phyloP scores from a whole-genome alignment of 177 flowering plant genomes.

The Vitis hybrid region DNA sequence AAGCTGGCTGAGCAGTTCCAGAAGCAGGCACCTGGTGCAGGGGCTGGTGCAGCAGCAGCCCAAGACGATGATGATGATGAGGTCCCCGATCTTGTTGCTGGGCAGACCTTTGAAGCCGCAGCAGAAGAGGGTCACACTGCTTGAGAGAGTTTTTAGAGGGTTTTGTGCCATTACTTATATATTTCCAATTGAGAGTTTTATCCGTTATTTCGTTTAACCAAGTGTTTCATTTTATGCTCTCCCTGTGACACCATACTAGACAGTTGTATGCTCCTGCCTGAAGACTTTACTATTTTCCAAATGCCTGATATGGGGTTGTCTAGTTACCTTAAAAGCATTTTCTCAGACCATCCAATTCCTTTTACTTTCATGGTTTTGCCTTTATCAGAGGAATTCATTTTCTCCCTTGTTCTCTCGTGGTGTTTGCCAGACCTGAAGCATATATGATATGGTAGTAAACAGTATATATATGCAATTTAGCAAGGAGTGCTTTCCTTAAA shows the following conservation, averaged over 20 bases:
- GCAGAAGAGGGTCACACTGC: conserved; percentile 47
- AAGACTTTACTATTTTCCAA: too few species aligned
- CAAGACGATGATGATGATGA: conserved; percentile 82
- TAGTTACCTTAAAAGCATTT: too few species aligned
- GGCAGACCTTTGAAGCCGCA: conserved; percentile 70
- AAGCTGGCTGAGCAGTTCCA: conserved; percentile 92
- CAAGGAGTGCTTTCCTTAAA: too few species aligned
- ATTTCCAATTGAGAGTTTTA: background rate
- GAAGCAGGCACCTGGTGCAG: conserved; percentile 64
- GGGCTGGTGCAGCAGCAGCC: conserved; percentile 19
- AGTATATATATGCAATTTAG: too few species aligned
- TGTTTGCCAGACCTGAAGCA: too few species aligned
- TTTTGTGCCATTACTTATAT: background rate
- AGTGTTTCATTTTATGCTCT: background rate
- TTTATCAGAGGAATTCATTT: too few species aligned
- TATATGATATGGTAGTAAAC: too few species aligned
- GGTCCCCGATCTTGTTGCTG: conserved; percentile 76
- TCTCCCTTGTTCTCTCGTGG: too few species aligned
- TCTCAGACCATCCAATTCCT: too few species aligned
- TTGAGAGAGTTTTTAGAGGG: conserved; percentile 6
- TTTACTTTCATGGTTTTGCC: too few species aligned
- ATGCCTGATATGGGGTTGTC: too few species aligned
- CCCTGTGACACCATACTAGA: background rate
- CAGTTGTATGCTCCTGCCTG: too few species aligned
- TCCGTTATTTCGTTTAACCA: background rate